Evolutionary conservation across 495 filamentous ascomycete genomes (phyloP).

Genomic region (Jackrogersella multiformis): DNA sequence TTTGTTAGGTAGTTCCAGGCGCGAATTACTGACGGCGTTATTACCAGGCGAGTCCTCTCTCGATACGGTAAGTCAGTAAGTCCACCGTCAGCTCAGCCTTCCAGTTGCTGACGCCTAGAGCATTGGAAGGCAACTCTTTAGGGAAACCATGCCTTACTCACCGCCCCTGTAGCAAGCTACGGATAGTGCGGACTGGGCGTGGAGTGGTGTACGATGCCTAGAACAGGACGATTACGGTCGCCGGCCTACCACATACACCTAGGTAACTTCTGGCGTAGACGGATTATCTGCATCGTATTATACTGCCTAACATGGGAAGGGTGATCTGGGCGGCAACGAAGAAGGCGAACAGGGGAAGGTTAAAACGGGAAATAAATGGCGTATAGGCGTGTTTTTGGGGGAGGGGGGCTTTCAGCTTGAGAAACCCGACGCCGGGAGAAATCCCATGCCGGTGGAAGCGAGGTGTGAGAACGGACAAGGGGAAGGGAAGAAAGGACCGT

Average conservation of each 20-base stretch:
- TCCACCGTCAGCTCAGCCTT: constrained; percentile 38
- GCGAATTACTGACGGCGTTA: constrained; percentile 27
- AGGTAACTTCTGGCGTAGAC: constrained; percentile 8
- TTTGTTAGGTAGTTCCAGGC: not conserved
- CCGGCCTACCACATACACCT: not conserved
- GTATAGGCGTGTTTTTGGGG: not conserved
- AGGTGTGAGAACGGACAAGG: not conserved
- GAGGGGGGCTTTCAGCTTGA: constrained; percentile 11
- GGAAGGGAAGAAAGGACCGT: constrained; percentile 9
- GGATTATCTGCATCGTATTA: constrained; percentile 23
- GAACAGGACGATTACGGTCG: constrained; percentile 4
- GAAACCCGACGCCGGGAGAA: constrained; percentile 2
- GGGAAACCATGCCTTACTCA: constrained; percentile 16
- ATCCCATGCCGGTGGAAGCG: constrained; percentile 23
- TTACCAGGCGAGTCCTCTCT: constrained; percentile 29
- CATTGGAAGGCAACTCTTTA: constrained; percentile 7
- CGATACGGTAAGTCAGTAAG: constrained; percentile 28
- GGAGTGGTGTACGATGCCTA: constrained; percentile 8
- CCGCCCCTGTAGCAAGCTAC: constrained; percentile 24
- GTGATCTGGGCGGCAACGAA: constrained; percentile 4
- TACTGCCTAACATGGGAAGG: constrained; percentile 25
- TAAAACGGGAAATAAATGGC: constrained; percentile 18
- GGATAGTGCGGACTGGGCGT: constrained; percentile 14
- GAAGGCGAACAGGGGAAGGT: not conserved
- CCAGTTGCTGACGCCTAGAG: constrained; percentile 42